phyloP scores from a whole-genome alignment of 768 basidiomycete genomes.

The Boletus rufocinnamomeus region DNA sequence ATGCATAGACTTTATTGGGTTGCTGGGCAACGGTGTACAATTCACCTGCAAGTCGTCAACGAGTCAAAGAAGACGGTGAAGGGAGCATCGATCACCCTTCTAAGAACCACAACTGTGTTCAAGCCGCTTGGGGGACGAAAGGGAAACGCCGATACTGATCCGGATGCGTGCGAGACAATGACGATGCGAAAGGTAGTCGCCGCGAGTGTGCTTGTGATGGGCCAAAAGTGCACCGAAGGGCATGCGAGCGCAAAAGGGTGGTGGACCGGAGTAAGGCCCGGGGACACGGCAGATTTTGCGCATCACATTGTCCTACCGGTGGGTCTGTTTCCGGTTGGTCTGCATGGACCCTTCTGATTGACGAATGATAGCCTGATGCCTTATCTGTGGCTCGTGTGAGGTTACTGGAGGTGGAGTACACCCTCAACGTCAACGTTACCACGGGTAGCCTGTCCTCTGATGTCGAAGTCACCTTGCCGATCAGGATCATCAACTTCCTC shows the following conservation, averaged over 20 bases:
- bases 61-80: constrained; percentile 69
- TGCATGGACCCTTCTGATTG: constrained; percentile 5
- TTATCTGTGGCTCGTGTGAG: constrained; percentile 67
- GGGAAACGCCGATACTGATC: constrained; percentile 41
- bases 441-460: constrained; percentile 62
- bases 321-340: constrained; percentile 33
- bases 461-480: constrained; percentile 68
- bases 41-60: constrained; percentile 67
- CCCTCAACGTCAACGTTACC: constrained; percentile 62
- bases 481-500: constrained; percentile 79
- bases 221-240: constrained; percentile 61
- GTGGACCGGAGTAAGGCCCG: constrained; percentile 80
- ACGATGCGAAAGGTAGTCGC: constrained; percentile 65
- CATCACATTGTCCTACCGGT: constrained; percentile 78
- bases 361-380: constrained; percentile 56
- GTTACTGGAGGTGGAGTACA: constrained; percentile 77
- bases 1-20: constrained; percentile 78
- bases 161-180: constrained; percentile 63
- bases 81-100: constrained; percentile 58
- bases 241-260: constrained; percentile 83
- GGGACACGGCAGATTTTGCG: constrained; percentile 60
- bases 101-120: constrained; percentile 69
- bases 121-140: constrained; percentile 42
- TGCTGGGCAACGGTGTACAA: constrained; percentile 75
- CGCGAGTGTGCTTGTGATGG: constrained; percentile 64